phyloP scores from a whole-genome alignment of 2,329 filamentous ascomycete genomes.

The Westerdykella sp. region DNA sequence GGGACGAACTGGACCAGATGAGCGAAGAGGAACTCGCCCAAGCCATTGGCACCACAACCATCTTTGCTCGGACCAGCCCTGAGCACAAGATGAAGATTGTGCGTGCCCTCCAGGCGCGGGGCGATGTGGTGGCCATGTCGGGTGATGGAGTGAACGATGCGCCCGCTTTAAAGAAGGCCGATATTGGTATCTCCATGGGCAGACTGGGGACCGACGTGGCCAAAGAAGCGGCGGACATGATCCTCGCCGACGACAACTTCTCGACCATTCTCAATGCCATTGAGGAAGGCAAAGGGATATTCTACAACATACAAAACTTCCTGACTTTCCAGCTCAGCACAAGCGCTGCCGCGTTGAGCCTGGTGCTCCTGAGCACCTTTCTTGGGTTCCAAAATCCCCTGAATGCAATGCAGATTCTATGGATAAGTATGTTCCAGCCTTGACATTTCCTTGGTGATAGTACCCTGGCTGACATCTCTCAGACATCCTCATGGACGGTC shows the following conservation, averaged over 20 bases:
- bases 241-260: conserved; percentile 82
- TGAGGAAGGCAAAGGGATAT: conserved; percentile 98
- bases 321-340: conserved; percentile 97
- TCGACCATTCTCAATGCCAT: conserved; percentile 90
- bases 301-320: conserved; percentile 99
- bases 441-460: neutral
- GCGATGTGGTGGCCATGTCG: conserved; percentile 98
- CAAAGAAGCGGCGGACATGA: conserved; percentile 94
- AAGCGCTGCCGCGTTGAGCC: conserved; percentile 82
- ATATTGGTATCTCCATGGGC: conserved; percentile 98
- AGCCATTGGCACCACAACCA: conserved; percentile 80
- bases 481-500: conserved; percentile 99
- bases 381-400: conserved; percentile 91
- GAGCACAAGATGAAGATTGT: conserved; percentile 99
- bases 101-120: conserved; percentile 78
- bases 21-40: conserved; percentile 74
- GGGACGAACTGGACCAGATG: conserved; percentile 92
- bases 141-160: conserved; percentile 98
- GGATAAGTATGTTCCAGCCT: conserved; percentile 73
- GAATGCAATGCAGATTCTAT: conserved; percentile 99
- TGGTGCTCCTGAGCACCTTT: conserved; percentile 88
- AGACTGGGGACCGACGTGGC: conserved; percentile 91
- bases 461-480: conserved; percentile 13
- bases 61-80: conserved; percentile 92
- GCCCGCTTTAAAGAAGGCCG: conserved; percentile 90